These are phyloP conservation scores for Coemansia pectinata DNA, from an alignment of 192 early-diverging fungal genomes.

Conservation along the genomic window DNA sequence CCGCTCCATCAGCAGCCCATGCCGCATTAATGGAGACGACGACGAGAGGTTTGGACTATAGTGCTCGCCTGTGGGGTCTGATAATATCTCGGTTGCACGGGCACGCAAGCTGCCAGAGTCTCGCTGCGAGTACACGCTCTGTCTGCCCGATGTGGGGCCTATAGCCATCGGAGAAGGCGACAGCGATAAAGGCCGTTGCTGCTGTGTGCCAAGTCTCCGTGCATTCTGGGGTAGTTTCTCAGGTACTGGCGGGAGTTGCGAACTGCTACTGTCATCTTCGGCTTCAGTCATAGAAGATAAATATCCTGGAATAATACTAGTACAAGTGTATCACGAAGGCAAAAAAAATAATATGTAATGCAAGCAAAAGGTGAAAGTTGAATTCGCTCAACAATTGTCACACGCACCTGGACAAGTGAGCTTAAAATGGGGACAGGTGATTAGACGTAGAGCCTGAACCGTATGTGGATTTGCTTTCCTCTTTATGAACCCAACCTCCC, in stretches of 20 bases:
- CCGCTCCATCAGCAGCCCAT: constrained; percentile 31
- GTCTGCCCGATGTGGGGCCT: not conserved
- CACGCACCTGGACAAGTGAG: not conserved
- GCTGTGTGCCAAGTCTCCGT: not conserved
- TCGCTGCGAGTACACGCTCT: not conserved
- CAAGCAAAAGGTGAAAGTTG: not conserved
- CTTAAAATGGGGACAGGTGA: not conserved
- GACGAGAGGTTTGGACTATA: constrained; percentile 22
- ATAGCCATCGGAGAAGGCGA: constrained; percentile 1
- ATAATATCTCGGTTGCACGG: constrained; percentile 16
- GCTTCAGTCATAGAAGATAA: constrained; percentile 3
- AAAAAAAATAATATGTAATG: not conserved
- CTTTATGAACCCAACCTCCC: not conserved
- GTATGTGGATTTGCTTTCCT: not conserved
- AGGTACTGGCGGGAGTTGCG: not conserved
- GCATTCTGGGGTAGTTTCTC: constrained; percentile 26
- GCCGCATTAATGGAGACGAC: constrained; percentile 13
- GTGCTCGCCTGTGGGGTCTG: not conserved
- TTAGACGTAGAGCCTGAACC: not conserved
- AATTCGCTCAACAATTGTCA: not conserved
- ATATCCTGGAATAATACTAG: not conserved
- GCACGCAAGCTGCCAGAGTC: constrained; percentile 5
- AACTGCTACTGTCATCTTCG: not conserved
- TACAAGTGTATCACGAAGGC: not conserved
- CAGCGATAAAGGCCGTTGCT: not conserved